A percentile compares a stretch with the other conserved stretches of the same genome.
Evolutionary conservation across 2,329 filamentous ascomycete genomes (phyloP).

Genomic region (Fulvia fulva): DNA sequence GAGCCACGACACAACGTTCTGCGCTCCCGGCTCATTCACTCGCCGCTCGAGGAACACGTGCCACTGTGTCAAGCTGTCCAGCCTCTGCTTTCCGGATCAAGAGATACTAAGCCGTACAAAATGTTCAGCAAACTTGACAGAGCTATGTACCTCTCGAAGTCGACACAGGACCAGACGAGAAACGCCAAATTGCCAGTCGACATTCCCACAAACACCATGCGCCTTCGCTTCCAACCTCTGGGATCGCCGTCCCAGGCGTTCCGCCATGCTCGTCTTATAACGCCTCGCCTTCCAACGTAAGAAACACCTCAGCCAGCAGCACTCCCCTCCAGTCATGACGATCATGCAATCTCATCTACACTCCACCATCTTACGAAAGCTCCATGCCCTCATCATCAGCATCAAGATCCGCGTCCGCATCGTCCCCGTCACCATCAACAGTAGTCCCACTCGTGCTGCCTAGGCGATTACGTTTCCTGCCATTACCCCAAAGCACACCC

Average conservation of each 20-base stretch:
- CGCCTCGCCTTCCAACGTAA: background rate
- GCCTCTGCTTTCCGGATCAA: background rate
- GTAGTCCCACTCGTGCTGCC: conserved; percentile 42
- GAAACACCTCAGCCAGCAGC: background rate
- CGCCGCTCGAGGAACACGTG: too few species aligned
- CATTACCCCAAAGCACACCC: conserved; percentile 31
- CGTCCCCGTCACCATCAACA: conserved; percentile 40
- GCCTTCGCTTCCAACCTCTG: background rate
- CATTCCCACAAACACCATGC: background rate
- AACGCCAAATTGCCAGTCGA: background rate
- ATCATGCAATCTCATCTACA: background rate
- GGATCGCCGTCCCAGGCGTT: background rate
- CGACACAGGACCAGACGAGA: background rate
- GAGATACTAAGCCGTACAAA: too few species aligned
- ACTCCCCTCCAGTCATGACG: background rate
- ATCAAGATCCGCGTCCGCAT: conserved; percentile 28
- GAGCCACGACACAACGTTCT: background rate
- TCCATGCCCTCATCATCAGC: conserved; percentile 34
- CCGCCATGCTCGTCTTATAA: background rate
- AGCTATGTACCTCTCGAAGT: background rate
- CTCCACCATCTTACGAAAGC: conserved; percentile 13
- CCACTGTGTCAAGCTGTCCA: too few species aligned
- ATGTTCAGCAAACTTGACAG: background rate
- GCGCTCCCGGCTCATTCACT: background rate
- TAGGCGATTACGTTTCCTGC: conserved; percentile 43